phyloP scores from a whole-genome alignment of 257 asterid genomes.

The Coffea canephora region DNA sequence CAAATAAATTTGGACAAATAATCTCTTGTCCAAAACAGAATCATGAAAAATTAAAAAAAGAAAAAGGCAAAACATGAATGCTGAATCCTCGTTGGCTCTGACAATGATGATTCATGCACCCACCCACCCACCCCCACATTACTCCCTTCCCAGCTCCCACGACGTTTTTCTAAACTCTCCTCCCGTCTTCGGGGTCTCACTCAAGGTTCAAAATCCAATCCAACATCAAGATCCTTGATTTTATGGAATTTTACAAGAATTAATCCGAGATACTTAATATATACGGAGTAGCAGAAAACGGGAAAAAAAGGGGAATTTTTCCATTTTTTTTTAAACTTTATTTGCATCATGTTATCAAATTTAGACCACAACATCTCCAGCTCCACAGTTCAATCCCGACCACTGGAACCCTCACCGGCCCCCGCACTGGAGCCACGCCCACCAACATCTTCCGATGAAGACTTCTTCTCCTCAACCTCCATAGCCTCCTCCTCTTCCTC shows the following conservation, averaged over 20 bases:
- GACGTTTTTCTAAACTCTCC: no score
- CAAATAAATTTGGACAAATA: no score
- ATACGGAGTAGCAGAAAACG: no score
- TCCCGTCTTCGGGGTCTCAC: not conserved
- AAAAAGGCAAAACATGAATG: not conserved
- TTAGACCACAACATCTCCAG: conserved; percentile 24
- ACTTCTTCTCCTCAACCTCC: conserved; percentile 57
- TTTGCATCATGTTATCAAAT: conserved; percentile 23
- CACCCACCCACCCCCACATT: no score
- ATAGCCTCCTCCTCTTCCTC: conserved; percentile 54
- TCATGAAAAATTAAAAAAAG: no score
- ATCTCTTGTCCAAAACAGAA: no score
- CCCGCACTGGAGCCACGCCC: conserved; percentile 10
- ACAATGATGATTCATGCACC: not conserved
- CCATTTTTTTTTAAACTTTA: not conserved
- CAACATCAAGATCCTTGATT: not conserved
- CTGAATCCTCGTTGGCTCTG: conserved; percentile 4
- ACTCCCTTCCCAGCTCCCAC: not conserved
- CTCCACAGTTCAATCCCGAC: not conserved
- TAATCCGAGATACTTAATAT: no score
- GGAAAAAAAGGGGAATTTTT: not conserved
- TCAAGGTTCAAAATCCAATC: not conserved
- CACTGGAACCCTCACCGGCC: conserved; percentile 6
- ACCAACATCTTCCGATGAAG: conserved; percentile 64
- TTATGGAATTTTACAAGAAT: not conserved